Base-by-base conservation (phyloP, 148 eudicot species). In the Camellia japonica region DNA sequence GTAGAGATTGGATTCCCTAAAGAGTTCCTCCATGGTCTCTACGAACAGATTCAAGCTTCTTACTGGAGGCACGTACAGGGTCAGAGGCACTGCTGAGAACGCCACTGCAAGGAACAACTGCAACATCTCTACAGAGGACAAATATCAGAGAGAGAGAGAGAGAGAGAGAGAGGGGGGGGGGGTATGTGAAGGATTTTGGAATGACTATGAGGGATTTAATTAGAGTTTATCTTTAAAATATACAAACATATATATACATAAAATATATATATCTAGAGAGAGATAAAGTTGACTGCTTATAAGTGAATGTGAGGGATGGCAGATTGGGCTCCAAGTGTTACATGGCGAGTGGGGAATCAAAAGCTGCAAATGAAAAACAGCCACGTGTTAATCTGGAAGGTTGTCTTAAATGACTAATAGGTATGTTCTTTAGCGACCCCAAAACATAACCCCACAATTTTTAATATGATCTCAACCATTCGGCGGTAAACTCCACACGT, bases 51-150 rank as follows among this genome's bases (percentile, higher is more conserved):
- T 92, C 5, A 94, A 64, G 86, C 87, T 91, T 52, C 97, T 84
- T 7, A 92, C 11, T 0, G 98, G 97, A 1, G 98, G 97, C 4
- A 92, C 74, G 79, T 88, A 93, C 0, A 94, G 87, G 6, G 88
- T 93, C 78, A 93, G 74, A 3, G 95, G 93, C 46, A 84, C 95
- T 1, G 93, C 91, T 3, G 97, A 89, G 75, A 93, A 91, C 2
- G 95, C 98, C 73, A 89, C 92, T 7, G 95, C 93, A 20, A 94
- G 83, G 80, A 94, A 89, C 82, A 89, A 56, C 60, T 92, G 89
- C 77, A 88, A 54, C 94, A 90, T 89, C 80, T 58, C 46, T 51
- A 30, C 43, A 20, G 19, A 30, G 38, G 0, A 30, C 7, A 10
- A 38, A 38, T 15, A 8, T 6, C 64, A 64, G 42, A 20, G 38